These are phyloP conservation scores for Vanrija humicola DNA, from an alignment of 1,284 basidiomycete genomes.

Conservation along the genomic window DNA sequence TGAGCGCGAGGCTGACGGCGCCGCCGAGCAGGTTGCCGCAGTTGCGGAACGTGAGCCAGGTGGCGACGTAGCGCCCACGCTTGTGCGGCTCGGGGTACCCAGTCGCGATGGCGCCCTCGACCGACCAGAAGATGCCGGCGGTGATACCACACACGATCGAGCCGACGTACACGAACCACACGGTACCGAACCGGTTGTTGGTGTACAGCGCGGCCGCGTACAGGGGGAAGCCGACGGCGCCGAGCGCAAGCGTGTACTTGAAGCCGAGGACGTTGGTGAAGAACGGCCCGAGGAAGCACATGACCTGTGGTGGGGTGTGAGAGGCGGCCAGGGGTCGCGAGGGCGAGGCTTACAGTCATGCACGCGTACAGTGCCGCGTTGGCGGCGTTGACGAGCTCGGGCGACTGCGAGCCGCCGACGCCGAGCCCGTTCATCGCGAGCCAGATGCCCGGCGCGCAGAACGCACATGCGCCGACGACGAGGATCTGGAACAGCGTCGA, in stretches of 20 bases:
- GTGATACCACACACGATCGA: constrained; percentile 30
- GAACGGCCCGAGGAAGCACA: constrained; percentile 7
- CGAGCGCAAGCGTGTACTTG: constrained; percentile 36
- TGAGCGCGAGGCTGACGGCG: constrained; percentile 21
- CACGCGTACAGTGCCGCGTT: constrained; percentile 33
- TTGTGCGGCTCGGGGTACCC: constrained; percentile 11
- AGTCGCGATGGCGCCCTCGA: constrained; percentile 8
- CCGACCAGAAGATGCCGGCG: constrained; percentile 38
- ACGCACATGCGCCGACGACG: constrained; percentile 17
- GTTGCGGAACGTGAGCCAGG: constrained; percentile 34
- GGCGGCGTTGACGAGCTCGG: constrained; percentile 35
- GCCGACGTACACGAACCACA: constrained; percentile 36
- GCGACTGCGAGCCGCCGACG: constrained; percentile 34
- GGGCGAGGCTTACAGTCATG: not conserved
- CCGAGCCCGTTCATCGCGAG: constrained; percentile 33
- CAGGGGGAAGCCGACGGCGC: constrained; percentile 29
- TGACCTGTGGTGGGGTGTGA: not conserved
- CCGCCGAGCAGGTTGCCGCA: constrained; percentile 33
- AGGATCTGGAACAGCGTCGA: constrained; percentile 5
- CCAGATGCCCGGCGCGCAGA: constrained; percentile 34
- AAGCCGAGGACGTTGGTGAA: constrained; percentile 20
- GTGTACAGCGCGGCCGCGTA: constrained; percentile 40
- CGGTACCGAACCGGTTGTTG: constrained; percentile 23
- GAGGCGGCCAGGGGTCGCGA: no score
- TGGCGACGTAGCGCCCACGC: constrained; percentile 22